Conservation (phyloP, 73 alveolate species). For the Paramecium sonneborni region DNA sequence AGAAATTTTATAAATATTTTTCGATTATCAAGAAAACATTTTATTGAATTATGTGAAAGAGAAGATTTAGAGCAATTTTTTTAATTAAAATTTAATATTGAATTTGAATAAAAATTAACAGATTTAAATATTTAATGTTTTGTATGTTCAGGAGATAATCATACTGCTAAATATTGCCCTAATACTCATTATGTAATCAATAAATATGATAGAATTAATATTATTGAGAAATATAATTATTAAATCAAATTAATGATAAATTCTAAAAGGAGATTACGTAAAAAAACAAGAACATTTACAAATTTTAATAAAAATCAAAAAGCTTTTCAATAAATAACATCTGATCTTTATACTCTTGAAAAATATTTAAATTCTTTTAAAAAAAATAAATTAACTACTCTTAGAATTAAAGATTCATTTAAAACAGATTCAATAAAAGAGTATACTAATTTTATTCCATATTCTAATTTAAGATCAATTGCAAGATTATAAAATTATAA, state of each 20-base stretch:
- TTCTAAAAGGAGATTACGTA: neutral
- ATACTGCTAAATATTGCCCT: conserved; percentile 45
- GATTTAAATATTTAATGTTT: neutral
- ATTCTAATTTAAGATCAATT: neutral
- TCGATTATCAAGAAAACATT: neutral
- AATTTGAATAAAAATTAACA: neutral
- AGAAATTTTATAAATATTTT: conserved; percentile 44
- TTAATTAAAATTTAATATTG: conserved; percentile 24
- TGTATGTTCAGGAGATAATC: neutral
- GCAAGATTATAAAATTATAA: conserved; percentile 18
- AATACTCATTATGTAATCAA: neutral
- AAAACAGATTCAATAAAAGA: neutral
- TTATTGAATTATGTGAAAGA: neutral
- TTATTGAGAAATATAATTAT: neutral
- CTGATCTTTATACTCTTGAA: neutral
- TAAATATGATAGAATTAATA: neutral
- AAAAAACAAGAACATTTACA: neutral
- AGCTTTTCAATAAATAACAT: neutral
- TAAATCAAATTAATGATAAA: neutral
- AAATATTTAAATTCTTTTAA: neutral
- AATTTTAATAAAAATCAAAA: neutral
- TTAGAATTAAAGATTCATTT: neutral
- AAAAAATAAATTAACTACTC: neutral
- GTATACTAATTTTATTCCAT: neutral
- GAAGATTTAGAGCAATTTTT: conserved; percentile 8